Conservation (phyloP, 2,329 filamentous ascomycete species). For the Fusarium sp. region DNA sequence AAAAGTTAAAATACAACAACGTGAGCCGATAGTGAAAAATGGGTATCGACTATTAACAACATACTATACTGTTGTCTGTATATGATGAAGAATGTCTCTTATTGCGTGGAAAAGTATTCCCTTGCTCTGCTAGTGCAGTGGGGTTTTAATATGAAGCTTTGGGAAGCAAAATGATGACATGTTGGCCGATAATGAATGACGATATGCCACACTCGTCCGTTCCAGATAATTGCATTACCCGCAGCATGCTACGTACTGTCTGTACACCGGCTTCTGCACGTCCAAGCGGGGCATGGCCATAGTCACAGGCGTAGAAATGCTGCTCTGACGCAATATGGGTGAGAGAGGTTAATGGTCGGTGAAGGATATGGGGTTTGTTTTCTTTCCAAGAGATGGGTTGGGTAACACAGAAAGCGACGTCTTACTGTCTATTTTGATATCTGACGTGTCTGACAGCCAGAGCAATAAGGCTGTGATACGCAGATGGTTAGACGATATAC, state of each 20-base stretch:
- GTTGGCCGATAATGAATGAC: constrained; percentile 17
- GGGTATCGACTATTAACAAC: neutral
- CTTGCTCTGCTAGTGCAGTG: constrained; percentile 26
- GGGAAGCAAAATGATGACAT: constrained; percentile 39
- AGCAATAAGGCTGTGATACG: constrained; percentile 21
- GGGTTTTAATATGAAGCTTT: constrained; percentile 1
- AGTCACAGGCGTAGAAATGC: neutral
- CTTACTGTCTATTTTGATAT: constrained; percentile 5
- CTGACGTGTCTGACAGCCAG: constrained; percentile 24
- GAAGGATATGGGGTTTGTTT: constrained; percentile 15
- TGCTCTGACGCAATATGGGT: constrained; percentile 35
- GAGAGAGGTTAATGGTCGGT: constrained; percentile 27
- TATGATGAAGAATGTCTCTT: constrained; percentile 2
- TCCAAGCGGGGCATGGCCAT: constrained; percentile 21
- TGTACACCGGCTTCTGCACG: constrained; percentile 33
- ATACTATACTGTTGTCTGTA: constrained; percentile 3
- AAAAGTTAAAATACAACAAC: neutral
- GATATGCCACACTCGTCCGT: constrained; percentile 34
- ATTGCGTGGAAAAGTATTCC: constrained; percentile 8
- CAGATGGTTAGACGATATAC: constrained; percentile 13
- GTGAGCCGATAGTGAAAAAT: neutral
- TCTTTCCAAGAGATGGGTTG: constrained; percentile 10
- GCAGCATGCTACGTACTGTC: neutral
- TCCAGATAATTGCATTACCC: constrained; percentile 28
- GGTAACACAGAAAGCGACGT: constrained; percentile 1